phyloP scores from a whole-genome alignment of 2,329 filamentous ascomycete species.

The Colletotrichum nymphaeae region DNA sequence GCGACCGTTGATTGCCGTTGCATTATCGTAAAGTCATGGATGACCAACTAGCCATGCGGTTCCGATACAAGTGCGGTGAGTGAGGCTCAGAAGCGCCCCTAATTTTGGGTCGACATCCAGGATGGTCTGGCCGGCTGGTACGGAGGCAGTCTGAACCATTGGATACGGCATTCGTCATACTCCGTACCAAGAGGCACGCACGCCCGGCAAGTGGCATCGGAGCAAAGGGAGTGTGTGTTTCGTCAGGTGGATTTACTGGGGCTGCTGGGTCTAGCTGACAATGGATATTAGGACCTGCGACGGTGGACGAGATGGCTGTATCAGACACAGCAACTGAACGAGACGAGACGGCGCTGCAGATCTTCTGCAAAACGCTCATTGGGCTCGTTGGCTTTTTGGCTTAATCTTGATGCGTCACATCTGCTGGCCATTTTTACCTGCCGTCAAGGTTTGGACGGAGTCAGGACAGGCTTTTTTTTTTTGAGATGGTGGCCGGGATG shows the following conservation, averaged over 20 bases:
- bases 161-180: conserved; percentile 26
- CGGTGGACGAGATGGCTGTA: neutral
- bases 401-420: neutral
- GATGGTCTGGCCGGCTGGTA: conserved; percentile 23
- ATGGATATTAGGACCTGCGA: conserved; percentile 19
- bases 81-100: conserved; percentile 15
- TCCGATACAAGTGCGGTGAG: conserved; percentile 9
- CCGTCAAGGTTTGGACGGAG: conserved; percentile 24
- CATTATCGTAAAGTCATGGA: neutral
- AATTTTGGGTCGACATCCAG: conserved; percentile 6
- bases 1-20: neutral
- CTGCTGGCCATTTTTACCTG: conserved; percentile 18
- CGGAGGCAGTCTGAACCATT: conserved; percentile 6
- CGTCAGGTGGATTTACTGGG: conserved; percentile 26
- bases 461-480: conserved; percentile 7
- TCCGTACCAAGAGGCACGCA: conserved; percentile 16
- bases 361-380: conserved; percentile 1
- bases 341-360: neutral
- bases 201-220: conserved; percentile 23
- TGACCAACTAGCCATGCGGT: neutral
- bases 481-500: conserved; percentile 15
- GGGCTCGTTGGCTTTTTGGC: neutral
- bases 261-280: conserved; percentile 11
- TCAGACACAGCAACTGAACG: neutral
- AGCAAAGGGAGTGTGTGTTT: conserved; percentile 23